phyloP scores from a whole-genome alignment of 148 eudicot species.

The Euryodendron excelsum region DNA sequence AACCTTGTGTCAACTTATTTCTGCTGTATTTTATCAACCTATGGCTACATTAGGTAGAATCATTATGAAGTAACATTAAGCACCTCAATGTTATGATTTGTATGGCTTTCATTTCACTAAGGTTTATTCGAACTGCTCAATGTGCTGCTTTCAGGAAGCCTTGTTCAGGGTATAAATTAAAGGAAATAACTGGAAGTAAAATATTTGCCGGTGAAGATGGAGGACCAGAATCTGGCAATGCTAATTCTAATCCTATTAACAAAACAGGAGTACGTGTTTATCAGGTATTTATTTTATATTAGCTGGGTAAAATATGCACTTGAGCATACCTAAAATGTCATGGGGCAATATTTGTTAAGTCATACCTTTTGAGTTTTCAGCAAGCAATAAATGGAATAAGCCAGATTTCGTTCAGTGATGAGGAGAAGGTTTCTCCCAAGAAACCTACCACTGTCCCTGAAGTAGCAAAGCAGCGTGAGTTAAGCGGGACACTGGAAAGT shows the following conservation, averaged over 20 bases:
- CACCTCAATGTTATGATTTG: background rate
- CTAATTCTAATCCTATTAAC: slow-evolving; percentile 31
- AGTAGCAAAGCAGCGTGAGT: slow-evolving; percentile 94
- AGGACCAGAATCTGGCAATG: slow-evolving; percentile 44
- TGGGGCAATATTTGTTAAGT: background rate
- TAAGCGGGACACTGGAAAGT: slow-evolving; percentile 69
- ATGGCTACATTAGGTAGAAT: background rate
- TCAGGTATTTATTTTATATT: slow-evolving; percentile 50
- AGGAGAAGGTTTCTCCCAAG: slow-evolving; percentile 70
- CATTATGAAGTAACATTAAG: no score
- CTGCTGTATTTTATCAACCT: no score
- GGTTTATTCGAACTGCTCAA: background rate
- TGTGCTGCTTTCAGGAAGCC: slow-evolving; percentile 59
- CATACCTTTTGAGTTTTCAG: slow-evolving; percentile 31
- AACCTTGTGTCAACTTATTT: no score
- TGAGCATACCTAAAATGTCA: background rate
- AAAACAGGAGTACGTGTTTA: slow-evolving; percentile 65
- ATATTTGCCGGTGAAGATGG: slow-evolving; percentile 66
- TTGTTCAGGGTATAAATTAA: slow-evolving; percentile 84
- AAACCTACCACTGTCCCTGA: slow-evolving; percentile 75
- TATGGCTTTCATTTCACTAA: background rate
- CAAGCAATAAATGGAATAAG: slow-evolving; percentile 81
- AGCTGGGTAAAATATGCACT: background rate
- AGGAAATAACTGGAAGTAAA: slow-evolving; percentile 88
- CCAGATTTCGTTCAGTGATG: slow-evolving; percentile 81